Base-by-base conservation (phyloP, 2,329 filamentous ascomycete species). In the Colletotrichum eremochloae region DNA sequence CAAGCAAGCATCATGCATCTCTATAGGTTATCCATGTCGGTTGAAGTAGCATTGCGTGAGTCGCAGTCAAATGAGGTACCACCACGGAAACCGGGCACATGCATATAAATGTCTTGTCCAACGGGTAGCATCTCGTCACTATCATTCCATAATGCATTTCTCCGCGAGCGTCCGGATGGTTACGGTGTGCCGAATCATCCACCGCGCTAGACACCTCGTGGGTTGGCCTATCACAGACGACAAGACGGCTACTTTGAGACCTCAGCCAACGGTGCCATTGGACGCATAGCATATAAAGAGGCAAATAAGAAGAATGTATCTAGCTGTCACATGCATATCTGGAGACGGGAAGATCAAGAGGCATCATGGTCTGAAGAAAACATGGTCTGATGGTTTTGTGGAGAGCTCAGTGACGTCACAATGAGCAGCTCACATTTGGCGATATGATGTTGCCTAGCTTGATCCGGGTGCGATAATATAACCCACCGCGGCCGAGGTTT, bases 321-420 rank as follows among this genome's bases (percentile, higher is more conserved):
- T 24, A 3, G n/a, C n/a, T 44, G 2, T 68, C 68, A 71, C 68
- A 69, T 69, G 69, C n/a, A 36, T 48, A 64, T 63, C 15, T 6
- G 18, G 29, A 31, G 36, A 72, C 42, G 12, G 6, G 20, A 9
- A 38, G 18, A 36, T 15, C 20, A 31, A 38, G 56, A 40, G 24
- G 38, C 4, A 44, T 1, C 44, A 44, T 46, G 50, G 50, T 4
- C 38, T 38, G 29, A 56, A 42, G 24, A 36, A n/a, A 20, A 15
- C 6, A 69, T 58, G 40, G 38, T 18, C 53, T 15, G 44, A 63
- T 33, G 50, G 44, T 14, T 53, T 40, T 12, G 12, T 48, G 20
- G 18, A 42, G 33, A 46, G 38, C 24, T 48, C 60, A 61, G 12
- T 72, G 69, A 72, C 69, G 66, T 72, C 69, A 72, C 18, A 9